Evolutionary conservation across 2,329 filamentous ascomycete genomes (phyloP), one percentile per base, ranked within the genome.

Genomic region (Polychaeton citri): DNA sequence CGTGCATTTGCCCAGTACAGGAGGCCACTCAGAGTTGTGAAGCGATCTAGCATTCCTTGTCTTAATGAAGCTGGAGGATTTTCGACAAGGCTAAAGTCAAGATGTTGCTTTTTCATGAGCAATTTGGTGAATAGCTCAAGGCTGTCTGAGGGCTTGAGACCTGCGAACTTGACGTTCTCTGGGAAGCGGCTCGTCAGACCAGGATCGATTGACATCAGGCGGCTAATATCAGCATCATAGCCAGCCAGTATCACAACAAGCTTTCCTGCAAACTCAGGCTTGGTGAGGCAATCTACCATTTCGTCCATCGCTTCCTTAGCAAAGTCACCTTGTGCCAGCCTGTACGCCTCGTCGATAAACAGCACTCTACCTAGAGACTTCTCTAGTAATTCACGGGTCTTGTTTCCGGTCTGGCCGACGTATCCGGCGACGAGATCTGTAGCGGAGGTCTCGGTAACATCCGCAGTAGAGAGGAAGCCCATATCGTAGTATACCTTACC

Each of bases 401-500:
- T 81, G 0, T 77, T 78, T 0, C 75, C 77, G 0, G 79, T 84
- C 0, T 83, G 77, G 0, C 81, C 81, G 0, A 82, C 47, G 40
- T 74, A 86, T 41, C 79, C 62, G 0, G 74, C 81, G 1, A 87
- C 64, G 0, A 87, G 52, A 21, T 86, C 79, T 0, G 74, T 73
- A 0, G 77, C 76, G 0, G 81, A 85, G 32, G 67, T 72, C 36
- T 84, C 76, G 0, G 76, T 52, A 0, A 85, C 76, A 18, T 77
- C 69, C 0, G 64, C 66, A 0, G 62, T 63, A 0, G 71, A 58
- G 0, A 87, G 58, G 21, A 86, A 71, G 0, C 79, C 79, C 66
- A 85, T 72, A 45, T 86, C 75, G 48, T 82, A 86, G 48, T 74
- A 87, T 0, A 87, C 63, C 42, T 82, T 71, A 3, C 81, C 81